Conservation (phyloP, 345 rosid genomes). For the Eucalyptus rudis region DNA sequence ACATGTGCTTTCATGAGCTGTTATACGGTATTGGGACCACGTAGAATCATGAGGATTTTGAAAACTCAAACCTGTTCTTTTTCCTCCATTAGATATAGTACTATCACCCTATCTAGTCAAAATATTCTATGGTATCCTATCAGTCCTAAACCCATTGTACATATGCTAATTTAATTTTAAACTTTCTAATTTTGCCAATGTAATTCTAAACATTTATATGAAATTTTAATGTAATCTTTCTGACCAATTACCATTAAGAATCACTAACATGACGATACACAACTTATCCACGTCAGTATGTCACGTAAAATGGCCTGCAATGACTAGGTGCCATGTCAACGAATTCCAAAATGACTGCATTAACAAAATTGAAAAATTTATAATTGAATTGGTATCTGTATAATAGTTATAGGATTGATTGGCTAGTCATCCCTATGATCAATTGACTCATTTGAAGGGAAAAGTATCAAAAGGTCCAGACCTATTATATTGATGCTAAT, state of each 20-base stretch:
- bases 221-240: background rate
- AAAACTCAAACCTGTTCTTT: background rate
- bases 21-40: background rate
- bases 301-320: accelerated
- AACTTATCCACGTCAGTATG: background rate
- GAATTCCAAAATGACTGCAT: background rate
- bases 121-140: background rate
- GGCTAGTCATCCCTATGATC: background rate
- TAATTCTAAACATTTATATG: background rate
- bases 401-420: background rate
- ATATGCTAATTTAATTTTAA: background rate
- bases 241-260: background rate
- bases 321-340: background rate
- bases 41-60: background rate
- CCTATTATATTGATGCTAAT: background rate
- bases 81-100: background rate
- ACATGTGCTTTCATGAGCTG: background rate
- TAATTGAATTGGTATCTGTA: accelerated
- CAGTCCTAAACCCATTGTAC: background rate
- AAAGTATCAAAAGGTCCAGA: background rate
- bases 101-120: background rate
- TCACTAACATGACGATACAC: background rate
- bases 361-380: background rate
- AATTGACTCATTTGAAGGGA: background rate
- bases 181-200: background rate